Base-by-base conservation (phyloP, 257 asterid species). In the Hygrophila difformis region DNA sequence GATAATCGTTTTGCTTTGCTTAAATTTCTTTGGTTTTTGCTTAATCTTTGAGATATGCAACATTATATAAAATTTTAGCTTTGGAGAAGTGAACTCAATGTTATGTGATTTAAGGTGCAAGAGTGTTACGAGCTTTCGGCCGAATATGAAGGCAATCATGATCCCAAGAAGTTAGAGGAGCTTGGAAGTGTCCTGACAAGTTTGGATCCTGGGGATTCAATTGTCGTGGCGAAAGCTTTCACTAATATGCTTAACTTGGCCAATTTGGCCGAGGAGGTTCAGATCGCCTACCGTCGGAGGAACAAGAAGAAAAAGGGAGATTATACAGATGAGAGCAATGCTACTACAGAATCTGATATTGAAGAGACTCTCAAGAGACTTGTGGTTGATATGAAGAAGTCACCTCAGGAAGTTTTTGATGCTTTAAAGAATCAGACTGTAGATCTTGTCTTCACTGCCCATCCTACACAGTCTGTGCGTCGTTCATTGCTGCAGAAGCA, bases 191-290 rank as follows among this genome's bases (percentile, higher is more conserved):
- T 84, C 50, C 82, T 88, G 16, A 88, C 93, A 4, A 72, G 93
- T 63, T 74, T 88, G 79, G 97, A 84, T 65, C 94, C 97, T 50
- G 97, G 97, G 40, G 97, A 88, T 64, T 88, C 95, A 18, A 88
- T 88, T 45, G 95, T 88, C 6, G 61, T 84, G 38, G 77, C 97
- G 16, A 88, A 88, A 56, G 69, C 97, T 40, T 88, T 88, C 68
- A 73, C 97, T 15, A 61, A 84, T 82, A 88, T 88, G 97, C 94
- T 88, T 62, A 88, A 56, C 65, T 70, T 88, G 39, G 97, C 76
- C 56, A 88, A 84, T 61, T 87, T 88, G 53, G 97, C 95, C 2
- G 97, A 88, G 62, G 97, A 88, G 68, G 97, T 88, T 69, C 97
- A 88, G 78, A 84, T 88, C 62, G 97, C 97, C 5, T 74, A 76